Evolutionary conservation across 371 early-diverging fungal genomes (phyloP).

Genomic region (Batrachochytrium dendrobatidis): DNA sequence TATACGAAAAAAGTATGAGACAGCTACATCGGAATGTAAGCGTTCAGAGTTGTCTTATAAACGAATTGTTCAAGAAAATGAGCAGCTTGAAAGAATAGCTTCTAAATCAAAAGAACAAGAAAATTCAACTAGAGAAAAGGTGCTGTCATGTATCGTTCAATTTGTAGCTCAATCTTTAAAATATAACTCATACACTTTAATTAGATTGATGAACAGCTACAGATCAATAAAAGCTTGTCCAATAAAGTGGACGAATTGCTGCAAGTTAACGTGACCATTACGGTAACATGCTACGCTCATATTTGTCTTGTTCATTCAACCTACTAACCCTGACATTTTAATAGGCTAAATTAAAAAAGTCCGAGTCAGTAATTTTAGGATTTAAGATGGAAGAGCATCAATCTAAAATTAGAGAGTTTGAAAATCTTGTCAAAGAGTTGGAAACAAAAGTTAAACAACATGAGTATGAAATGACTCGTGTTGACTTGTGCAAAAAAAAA

Average conservation of each 20-base stretch:
- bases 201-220: constrained; percentile 35
- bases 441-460: constrained; percentile 21
- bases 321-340: background rate
- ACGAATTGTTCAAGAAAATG: constrained; percentile 24
- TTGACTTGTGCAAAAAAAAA: constrained; percentile 24
- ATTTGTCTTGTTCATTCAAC: background rate
- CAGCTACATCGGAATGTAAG: constrained; percentile 21
- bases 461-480: constrained; percentile 20
- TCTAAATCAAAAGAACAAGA: constrained; percentile 21
- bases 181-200: too few relatives aligned
- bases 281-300: background rate
- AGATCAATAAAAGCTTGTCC: constrained; percentile 26
- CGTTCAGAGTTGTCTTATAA: constrained; percentile 26
- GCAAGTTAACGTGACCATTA: background rate
- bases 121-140: constrained; percentile 22
- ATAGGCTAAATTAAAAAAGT: constrained; percentile 22
- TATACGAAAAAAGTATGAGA: constrained; percentile 27
- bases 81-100: constrained; percentile 11
- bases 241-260: constrained; percentile 27
- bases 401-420: constrained; percentile 17
- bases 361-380: constrained; percentile 9
- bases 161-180: too few relatives aligned
- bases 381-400: constrained; percentile 14
- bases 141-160: too few relatives aligned
- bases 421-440: constrained; percentile 12